Evolutionary conservation across 2,329 filamentous ascomycete genomes (phyloP), one percentile per base, ranked within the genome.

Genomic region (Diplodia sapinea): DNA sequence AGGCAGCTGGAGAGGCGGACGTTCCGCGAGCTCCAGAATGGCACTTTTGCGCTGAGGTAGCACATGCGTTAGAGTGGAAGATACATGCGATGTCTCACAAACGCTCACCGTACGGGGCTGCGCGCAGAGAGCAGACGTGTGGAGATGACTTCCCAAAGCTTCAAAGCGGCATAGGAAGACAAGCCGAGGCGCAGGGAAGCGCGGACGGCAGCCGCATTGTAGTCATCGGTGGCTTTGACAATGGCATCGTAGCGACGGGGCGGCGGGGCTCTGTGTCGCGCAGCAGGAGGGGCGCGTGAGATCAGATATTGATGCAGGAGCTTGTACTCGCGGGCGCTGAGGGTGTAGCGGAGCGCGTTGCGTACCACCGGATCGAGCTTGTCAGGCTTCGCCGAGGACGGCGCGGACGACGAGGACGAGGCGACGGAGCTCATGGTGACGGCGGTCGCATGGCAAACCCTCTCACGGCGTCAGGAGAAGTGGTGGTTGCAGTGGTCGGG

Each of bases 291-390:
- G 5, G 91, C 90, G 56, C 90, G 88, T 69, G 91, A 93, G 62
- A 95, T 85, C 65, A 96, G 86, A 75, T 94, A 93, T 74, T 90
- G 89, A 79, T 97, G 93, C 20, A 97, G 86, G 1, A 90, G 82
- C 72, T 92, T 89, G 79, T 97, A 97, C 78, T 97, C 94, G 78
- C 90, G 88, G 51, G 92, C 89, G 76, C 94, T 93, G 65, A 89
- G 79, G 68, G 91, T 95, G 80, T 97, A 94, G 72, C 93, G 90
- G 68, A 97, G 84, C 52, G 92, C 89, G 78, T 95, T 96, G 79
- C 92, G 91, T 67, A 96, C 85, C 70, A 96, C 85, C 5, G 91
- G 90, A 72, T 94, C 91, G 69, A 85, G 47, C 8, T 62, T 71
- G 38, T 76, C 72, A 26, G 73, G 66, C 68, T 74, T 74, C 65